A percentile compares a stretch with the other conserved stretches of the same genome.
phyloP scores from a whole-genome alignment of 1,284 basidiomycete species.

The Pholiota adiposa region DNA sequence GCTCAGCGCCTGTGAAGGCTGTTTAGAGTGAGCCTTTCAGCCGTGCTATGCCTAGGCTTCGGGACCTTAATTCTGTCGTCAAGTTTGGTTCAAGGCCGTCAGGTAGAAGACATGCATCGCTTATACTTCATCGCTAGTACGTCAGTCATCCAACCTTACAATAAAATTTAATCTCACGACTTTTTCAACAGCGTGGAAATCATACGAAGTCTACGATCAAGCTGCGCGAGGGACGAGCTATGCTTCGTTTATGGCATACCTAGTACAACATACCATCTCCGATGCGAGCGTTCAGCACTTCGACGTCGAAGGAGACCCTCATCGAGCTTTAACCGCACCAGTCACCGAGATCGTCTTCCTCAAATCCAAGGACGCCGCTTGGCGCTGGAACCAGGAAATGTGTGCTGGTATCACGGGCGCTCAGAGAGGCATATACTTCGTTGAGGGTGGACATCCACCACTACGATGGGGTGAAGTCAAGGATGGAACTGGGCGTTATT shows the following conservation, averaged over 20 bases:
- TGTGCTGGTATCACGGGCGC: background rate
- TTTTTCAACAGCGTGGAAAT: constrained; percentile 1
- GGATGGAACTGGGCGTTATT: constrained; percentile 6
- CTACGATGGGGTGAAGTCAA: constrained; percentile 7
- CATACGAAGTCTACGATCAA: constrained; percentile 4
- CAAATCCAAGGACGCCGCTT: background rate
- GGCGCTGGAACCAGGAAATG: constrained; percentile 7
- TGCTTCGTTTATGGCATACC: constrained; percentile 2
- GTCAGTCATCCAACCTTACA: background rate
- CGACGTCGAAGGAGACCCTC: constrained; percentile 8
- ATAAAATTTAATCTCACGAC: background rate
- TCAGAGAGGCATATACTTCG: constrained; percentile 2
- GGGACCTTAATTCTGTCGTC: background rate
- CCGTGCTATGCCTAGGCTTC: background rate
- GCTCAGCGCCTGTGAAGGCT: constrained; percentile 1
- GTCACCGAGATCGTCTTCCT: constrained; percentile 10
- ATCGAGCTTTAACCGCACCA: constrained; percentile 4
- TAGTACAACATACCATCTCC: background rate
- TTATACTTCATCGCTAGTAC: constrained; percentile 9
- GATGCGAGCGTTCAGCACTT: constrained; percentile 4
- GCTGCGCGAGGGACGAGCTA: background rate
- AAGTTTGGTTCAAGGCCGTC: constrained; percentile 5
- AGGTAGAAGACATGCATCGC: constrained; percentile 6
- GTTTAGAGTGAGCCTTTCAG: constrained; percentile 6
- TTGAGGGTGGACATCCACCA: constrained; percentile 8